Conservation (phyloP, 257 asterid genomes). For the Dorcoceras hygrometricum region DNA sequence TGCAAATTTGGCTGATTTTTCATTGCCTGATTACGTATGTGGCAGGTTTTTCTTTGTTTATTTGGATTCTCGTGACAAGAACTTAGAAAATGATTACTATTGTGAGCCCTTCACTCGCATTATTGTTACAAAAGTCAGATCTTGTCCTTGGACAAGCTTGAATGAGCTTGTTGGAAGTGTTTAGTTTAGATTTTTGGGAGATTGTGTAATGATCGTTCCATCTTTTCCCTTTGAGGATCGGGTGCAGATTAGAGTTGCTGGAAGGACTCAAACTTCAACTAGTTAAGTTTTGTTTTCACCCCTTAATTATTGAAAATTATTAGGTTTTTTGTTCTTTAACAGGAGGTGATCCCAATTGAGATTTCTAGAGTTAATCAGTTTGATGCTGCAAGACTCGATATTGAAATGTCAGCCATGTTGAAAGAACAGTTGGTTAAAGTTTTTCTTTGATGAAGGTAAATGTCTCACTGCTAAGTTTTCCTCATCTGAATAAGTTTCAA, state of each 20-base stretch:
- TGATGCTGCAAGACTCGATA: slow-evolving; percentile 86
- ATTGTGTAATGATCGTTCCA: slow-evolving; percentile 9
- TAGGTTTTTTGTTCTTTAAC: slow-evolving; percentile 28
- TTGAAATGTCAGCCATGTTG: slow-evolving; percentile 97
- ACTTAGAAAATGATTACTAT: neutral
- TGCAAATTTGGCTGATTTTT: neutral
- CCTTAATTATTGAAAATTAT: slow-evolving; percentile 11
- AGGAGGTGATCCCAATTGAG: slow-evolving; percentile 69
- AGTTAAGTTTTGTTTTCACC: neutral
- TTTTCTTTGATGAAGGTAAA: slow-evolving; percentile 88
- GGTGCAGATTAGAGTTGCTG: neutral
- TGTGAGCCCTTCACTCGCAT: neutral
- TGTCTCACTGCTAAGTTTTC: slow-evolving; percentile 20
- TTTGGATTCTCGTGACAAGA: neutral
- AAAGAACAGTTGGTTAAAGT: slow-evolving; percentile 91
- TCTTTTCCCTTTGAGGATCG: neutral
- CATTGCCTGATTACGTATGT: neutral
- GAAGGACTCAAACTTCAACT: neutral
- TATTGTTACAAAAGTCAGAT: slow-evolving; percentile 2
- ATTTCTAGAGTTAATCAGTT: slow-evolving; percentile 89
- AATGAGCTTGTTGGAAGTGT: neutral
- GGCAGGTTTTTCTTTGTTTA: neutral
- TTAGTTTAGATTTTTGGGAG: slow-evolving; percentile 14
- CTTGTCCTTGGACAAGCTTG: neutral
- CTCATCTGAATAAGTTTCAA: slow-evolving; percentile 22